These are phyloP conservation scores for Platanus orientalis DNA, from an alignment of 164 flowering plant species.

Conservation along the genomic window DNA sequence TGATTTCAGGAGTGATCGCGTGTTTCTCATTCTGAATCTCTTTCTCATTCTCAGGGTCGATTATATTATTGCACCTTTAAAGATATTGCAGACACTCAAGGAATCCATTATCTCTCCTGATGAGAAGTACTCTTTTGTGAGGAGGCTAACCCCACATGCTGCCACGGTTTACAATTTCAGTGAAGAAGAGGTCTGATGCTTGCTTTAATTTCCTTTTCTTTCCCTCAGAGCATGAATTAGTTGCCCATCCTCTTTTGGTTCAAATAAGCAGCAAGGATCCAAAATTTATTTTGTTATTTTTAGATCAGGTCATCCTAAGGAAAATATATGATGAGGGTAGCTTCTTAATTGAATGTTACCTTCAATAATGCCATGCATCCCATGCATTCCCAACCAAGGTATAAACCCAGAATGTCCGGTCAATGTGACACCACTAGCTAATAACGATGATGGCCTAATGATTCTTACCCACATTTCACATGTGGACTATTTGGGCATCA, in stretches of 20 bases:
- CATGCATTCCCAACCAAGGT: neutral
- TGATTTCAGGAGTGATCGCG: neutral
- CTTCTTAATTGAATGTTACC: neutral
- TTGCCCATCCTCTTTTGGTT: neutral
- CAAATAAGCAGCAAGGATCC: neutral
- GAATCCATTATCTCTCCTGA: slow-evolving; percentile 69
- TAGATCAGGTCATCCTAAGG: neutral
- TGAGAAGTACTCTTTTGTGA: slow-evolving; percentile 76
- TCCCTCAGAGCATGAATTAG: neutral
- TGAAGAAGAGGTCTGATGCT: slow-evolving; percentile 64
- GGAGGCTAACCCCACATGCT: slow-evolving; percentile 69
- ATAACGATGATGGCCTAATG: neutral
- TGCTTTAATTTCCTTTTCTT: neutral
- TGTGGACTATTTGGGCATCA: neutral
- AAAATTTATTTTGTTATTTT: neutral
- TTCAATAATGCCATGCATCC: neutral
- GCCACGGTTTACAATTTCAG: slow-evolving; percentile 61
- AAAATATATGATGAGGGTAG: neutral
- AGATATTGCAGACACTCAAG: slow-evolving; percentile 87
- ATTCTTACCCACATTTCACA: neutral
- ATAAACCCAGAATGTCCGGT: neutral
- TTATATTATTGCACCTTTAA: slow-evolving; percentile 86
- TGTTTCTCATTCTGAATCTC: slow-evolving; percentile 4
- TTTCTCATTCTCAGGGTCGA: slow-evolving; percentile 62
- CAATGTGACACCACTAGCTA: neutral